Conservation (phyloP, 1,284 basidiomycete genomes). For the Xerocomus tenax region DNA sequence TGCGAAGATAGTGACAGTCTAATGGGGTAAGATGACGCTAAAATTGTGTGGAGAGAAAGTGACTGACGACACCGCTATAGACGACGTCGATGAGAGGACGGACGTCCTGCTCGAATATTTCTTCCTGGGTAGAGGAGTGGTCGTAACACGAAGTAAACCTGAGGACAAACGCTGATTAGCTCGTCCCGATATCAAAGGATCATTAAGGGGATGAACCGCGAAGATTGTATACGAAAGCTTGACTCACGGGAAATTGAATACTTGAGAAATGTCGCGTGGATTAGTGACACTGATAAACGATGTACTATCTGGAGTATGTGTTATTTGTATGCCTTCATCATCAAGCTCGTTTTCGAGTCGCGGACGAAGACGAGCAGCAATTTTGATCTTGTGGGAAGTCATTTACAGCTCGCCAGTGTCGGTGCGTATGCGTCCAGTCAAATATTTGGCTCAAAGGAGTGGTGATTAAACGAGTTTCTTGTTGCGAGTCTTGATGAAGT, state of each 20-base stretch:
- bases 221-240: not conserved
- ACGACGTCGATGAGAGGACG: slow-evolving; percentile 62
- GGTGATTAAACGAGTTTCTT: not conserved
- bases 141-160: slow-evolving; percentile 68
- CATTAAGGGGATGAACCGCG: not conserved
- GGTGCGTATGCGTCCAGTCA: not conserved
- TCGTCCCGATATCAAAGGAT: not conserved
- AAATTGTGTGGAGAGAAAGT: not conserved
- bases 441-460: not conserved
- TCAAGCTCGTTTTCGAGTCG: slow-evolving; percentile 50
- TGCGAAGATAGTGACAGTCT: slow-evolving; percentile 75
- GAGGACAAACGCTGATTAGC: not conserved
- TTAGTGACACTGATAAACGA: slow-evolving; percentile 54
- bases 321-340: slow-evolving; percentile 53
- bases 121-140: slow-evolving; percentile 54
- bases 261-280: slow-evolving; percentile 52
- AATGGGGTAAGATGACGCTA: not conserved
- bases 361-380: slow-evolving; percentile 60
- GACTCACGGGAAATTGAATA: slow-evolving; percentile 66
- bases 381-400: slow-evolving; percentile 36
- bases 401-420: slow-evolving; percentile 5
- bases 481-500: not conserved
- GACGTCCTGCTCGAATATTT: slow-evolving; percentile 65
- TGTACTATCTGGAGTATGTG: slow-evolving; percentile 34
- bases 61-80: slow-evolving; percentile 57